A percentile compares a stretch with the other conserved stretches of the same genome.
Evolutionary conservation across 176 grass and related monocot genomes (phyloP).

Genomic region (Avena atlantica): DNA sequence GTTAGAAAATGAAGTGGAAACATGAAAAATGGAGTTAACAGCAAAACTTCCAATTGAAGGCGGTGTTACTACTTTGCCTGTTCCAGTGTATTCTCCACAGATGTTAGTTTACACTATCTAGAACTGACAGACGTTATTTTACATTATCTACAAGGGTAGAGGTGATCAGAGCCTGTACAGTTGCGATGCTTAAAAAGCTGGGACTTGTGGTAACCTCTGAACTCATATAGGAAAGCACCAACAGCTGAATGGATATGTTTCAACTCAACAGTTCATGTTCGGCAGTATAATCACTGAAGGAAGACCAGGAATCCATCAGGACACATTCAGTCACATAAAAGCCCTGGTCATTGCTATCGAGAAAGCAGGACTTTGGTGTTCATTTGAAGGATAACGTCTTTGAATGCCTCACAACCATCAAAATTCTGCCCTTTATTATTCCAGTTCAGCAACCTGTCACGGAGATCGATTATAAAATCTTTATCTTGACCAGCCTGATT

Average conservation of each 20-base stretch:
- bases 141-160: slow-evolving; percentile 31
- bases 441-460: slow-evolving; percentile 67
- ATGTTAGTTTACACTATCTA: slow-evolving; percentile 45
- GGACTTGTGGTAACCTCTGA: slow-evolving; percentile 24
- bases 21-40: background rate
- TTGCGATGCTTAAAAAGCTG: slow-evolving; percentile 29
- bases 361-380: slow-evolving; percentile 32
- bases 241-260: slow-evolving; percentile 15
- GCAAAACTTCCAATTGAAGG: background rate
- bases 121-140: slow-evolving; percentile 32
- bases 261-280: slow-evolving; percentile 16
- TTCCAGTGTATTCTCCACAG: background rate
- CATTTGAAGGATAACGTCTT: slow-evolving; percentile 53
- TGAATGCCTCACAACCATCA: slow-evolving; percentile 61
- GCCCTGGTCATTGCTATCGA: background rate
- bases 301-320: background rate
- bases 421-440: slow-evolving; percentile 50
- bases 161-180: background rate
- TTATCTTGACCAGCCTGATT: slow-evolving; percentile 38
- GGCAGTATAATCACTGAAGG: slow-evolving; percentile 2
- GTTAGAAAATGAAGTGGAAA: background rate
- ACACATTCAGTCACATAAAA: slow-evolving; percentile 16
- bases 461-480: slow-evolving; percentile 61
- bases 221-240: background rate
- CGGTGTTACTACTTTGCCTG: background rate